Base-by-base conservation (phyloP, 2,329 filamentous ascomycete genomes). In the Diaporthe batatas region DNA sequence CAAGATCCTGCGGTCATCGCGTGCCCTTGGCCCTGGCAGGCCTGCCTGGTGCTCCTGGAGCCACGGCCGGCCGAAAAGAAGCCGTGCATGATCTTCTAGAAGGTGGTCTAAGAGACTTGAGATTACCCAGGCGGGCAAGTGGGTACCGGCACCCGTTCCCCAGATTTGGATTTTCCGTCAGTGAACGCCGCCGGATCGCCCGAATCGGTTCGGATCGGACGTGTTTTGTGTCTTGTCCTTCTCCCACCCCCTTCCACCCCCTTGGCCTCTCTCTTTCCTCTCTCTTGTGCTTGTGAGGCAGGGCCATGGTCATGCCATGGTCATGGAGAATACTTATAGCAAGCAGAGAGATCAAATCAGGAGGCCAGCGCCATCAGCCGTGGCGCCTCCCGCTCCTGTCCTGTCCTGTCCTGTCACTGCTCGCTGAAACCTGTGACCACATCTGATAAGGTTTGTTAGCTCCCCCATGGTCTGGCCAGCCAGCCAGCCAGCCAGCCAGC, bases 181-280 rank as follows among this genome's bases (percentile, higher is more conserved):
- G 42, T 25, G 7, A 67, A 49, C 75, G 75, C 77, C 77, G 74
- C 70, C 77, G 75, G 77, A 77, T 79, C 75, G 76, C 76, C 78
- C 75, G 74, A 75, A 78, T 78, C 75, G 75, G 72, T 72, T 36
- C 62, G 47, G 62, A 67, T 67, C 62, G 62, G 62, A 47, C 34
- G 32, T 29, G 25, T 42, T 42, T 42, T 42, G 3, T 42, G 25
- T 14, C n/a, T 59, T 18, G 16, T 29, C 16, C 5, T 16, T 2
- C n/a, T 12, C 11, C 6, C 21, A 16, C 16, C 42, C 42, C 39
- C 39, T n/a, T n/a, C n/a, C n/a, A n/a, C n/a, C n/a, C n/a, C n/a
- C n/a, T n/a, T n/a, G n/a, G n/a, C n/a, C n/a, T n/a, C 34, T 36
- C 34, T 36, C 34, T 11, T 10, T 36, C 2, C 34, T 36, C 11